Evolutionary conservation across 2,329 filamentous ascomycete species (phyloP).

Genomic region (Scopulariopsis brevicaulis): DNA sequence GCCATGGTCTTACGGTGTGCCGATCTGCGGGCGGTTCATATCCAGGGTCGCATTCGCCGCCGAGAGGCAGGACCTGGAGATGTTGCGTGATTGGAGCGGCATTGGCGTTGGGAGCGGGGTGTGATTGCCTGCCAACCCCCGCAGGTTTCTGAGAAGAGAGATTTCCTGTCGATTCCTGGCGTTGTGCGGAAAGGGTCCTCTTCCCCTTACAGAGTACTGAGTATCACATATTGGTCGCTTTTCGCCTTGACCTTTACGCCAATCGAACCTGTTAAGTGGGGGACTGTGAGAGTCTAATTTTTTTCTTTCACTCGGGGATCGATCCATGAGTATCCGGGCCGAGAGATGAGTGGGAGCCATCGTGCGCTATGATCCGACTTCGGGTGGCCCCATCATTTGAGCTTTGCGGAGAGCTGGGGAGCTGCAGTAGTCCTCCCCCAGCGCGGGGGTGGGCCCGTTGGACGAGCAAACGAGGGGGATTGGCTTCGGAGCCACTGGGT

Average conservation of each 20-base stretch:
- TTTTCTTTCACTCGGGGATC: too few relatives aligned
- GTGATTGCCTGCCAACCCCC: neutral
- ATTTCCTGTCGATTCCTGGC: too few relatives aligned
- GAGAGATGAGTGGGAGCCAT: neutral
- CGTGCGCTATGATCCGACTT: neutral
- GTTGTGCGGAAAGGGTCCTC: neutral
- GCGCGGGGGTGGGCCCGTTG: neutral
- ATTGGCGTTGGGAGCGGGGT: neutral
- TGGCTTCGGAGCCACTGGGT: too few relatives aligned
- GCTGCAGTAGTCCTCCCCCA: neutral
- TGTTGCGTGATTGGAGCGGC: neutral
- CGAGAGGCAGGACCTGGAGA: neutral
- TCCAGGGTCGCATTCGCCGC: neutral
- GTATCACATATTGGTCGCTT: neutral
- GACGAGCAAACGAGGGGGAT: too few relatives aligned
- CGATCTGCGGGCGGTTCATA: neutral
- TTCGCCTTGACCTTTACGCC: neutral
- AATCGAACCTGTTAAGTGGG: neutral
- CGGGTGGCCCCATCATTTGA: neutral
- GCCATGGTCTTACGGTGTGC: neutral
- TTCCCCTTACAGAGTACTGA: neutral
- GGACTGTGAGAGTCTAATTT: too few relatives aligned
- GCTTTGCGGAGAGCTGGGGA: neutral
- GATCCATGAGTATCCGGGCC: neutral
- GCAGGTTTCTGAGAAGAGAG: neutral